Evolutionary conservation across 169 alveolate genomes (phyloP).

Genomic region (Fabrea salina): DNA sequence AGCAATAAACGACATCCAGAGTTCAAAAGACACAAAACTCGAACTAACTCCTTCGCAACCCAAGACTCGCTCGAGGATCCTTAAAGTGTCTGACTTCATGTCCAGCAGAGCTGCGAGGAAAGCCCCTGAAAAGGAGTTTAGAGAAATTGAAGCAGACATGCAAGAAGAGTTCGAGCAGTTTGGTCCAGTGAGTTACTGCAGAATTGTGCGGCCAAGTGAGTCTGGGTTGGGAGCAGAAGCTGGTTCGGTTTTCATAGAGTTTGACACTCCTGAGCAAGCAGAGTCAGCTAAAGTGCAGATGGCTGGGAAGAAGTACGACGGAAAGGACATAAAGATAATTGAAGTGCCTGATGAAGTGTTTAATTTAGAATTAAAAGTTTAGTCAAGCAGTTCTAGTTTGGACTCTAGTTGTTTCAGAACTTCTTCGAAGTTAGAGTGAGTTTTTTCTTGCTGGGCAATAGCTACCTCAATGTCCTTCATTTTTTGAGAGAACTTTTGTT

Average conservation of each 20-base stretch:
- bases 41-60: not conserved
- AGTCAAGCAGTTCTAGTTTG: not conserved
- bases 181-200: conserved; percentile 24
- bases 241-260: conserved; percentile 31
- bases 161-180: not conserved
- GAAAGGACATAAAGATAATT: conserved; percentile 2
- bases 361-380: conserved; percentile 6
- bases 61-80: not conserved
- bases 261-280: not conserved
- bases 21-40: not conserved
- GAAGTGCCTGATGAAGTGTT: conserved; percentile 34
- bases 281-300: conserved; percentile 10
- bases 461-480: conserved; percentile 2
- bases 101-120: not conserved
- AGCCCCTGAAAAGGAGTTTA: not conserved
- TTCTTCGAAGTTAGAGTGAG: too few species aligned
- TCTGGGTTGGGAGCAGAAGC: conserved; percentile 31
- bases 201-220: not conserved
- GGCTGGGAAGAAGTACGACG: conserved; percentile 22
- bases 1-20: conserved; percentile 14
- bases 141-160: conserved; percentile 32
- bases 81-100: conserved; percentile 1
- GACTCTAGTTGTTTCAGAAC: too few species aligned
- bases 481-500: conserved; percentile 7
- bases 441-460: not conserved